Percentiles rank a stretch among this genome's conserved stretches.
phyloP scores from a whole-genome alignment of 2,329 filamentous ascomycete species.

The Monilinia vaccinii-corymbosi region DNA sequence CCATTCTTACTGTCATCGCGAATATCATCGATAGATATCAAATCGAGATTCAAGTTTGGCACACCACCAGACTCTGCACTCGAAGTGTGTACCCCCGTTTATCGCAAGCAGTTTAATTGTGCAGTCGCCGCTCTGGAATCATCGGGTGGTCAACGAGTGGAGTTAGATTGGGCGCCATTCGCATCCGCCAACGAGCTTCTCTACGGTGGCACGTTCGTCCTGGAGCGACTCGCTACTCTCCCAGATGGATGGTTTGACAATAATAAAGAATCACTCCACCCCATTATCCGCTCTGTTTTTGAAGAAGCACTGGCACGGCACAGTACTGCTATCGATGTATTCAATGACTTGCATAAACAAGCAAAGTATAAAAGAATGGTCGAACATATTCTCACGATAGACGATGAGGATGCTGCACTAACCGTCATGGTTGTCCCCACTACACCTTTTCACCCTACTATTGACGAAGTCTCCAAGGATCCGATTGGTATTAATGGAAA shows the following conservation, averaged over 20 bases:
- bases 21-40: constrained; percentile 5
- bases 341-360: constrained; percentile 39
- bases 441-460: constrained; percentile 38
- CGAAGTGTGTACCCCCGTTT: constrained; percentile 33
- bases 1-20: background rate
- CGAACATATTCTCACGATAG: constrained; percentile 32
- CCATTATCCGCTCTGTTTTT: constrained; percentile 40
- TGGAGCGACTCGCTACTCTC: constrained; percentile 38
- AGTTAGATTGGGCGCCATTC: constrained; percentile 38
- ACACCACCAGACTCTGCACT: constrained; percentile 38
- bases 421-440: constrained; percentile 42
- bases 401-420: constrained; percentile 24
- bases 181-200: constrained; percentile 40
- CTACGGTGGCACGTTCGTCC: constrained; percentile 44
- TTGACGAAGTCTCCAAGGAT: constrained; percentile 40
- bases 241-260: constrained; percentile 34
- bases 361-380: constrained; percentile 35
- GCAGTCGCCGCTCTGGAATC: constrained; percentile 33
- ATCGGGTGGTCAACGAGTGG: constrained; percentile 27
- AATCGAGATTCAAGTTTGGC: constrained; percentile 40
- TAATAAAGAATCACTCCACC: constrained; percentile 41
- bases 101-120: constrained; percentile 35
- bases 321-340: constrained; percentile 38
- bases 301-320: constrained; percentile 31
- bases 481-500: constrained; percentile 40